Percentiles rank a stretch among this genome's conserved stretches.
Conservation (phyloP, 1,284 basidiomycete species). For the Ceratobasidium sp. region DNA sequence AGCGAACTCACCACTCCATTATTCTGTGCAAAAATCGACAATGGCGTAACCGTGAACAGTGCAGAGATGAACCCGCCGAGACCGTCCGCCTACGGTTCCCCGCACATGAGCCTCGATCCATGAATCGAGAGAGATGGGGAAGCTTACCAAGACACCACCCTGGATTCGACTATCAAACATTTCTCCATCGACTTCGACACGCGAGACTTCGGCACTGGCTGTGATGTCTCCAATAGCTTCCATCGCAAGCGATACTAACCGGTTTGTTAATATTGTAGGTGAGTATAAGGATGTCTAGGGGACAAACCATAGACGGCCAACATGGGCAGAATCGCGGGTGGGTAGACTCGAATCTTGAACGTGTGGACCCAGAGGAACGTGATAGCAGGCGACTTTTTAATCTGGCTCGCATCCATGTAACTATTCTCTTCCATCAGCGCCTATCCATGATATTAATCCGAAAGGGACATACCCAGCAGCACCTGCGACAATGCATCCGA, state of each 20-base stretch:
- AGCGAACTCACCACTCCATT: conserved; percentile 56
- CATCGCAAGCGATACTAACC: conserved; percentile 72
- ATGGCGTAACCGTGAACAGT: conserved; percentile 79
- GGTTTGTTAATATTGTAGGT: background rate
- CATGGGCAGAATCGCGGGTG: conserved; percentile 83
- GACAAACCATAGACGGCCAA: conserved; percentile 74
- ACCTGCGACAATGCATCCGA: conserved; percentile 81
- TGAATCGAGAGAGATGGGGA: conserved; percentile 38
- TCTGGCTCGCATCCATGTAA: conserved; percentile 55
- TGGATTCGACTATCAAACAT: conserved; percentile 83
- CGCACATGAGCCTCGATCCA: conserved; percentile 41
- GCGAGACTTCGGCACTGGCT: conserved; percentile 81
- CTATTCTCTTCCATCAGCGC: background rate
- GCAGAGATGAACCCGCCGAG: conserved; percentile 77
- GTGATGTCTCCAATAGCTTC: conserved; percentile 90
- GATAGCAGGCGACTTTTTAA: conserved; percentile 71
- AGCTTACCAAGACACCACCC: conserved; percentile 77
- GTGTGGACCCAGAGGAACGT: conserved; percentile 85
- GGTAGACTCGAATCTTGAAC: conserved; percentile 81
- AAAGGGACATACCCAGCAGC: conserved; percentile 73
- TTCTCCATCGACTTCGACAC: conserved; percentile 68
- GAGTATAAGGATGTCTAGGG: background rate
- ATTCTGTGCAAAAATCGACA: conserved; percentile 78
- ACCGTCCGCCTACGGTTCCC: conserved; percentile 69
- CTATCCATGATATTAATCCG: background rate